Percentiles rank a stretch among this genome's conserved stretches.
Evolutionary conservation across 306 rosid species (phyloP).

Genomic region (Cyclanthera cordifolia): DNA sequence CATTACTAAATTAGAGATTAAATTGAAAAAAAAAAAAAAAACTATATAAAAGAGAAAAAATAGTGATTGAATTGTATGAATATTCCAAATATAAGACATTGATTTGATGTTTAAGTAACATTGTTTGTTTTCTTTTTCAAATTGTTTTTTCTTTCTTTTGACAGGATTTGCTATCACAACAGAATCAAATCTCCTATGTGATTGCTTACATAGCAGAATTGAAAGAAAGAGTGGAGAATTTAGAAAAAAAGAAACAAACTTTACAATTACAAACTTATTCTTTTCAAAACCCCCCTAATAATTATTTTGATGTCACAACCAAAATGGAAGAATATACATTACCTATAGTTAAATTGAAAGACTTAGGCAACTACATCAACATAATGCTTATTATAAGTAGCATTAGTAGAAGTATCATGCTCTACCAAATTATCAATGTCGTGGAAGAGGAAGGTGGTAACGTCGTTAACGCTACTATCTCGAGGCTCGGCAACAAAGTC

Average conservation of each 20-base stretch:
- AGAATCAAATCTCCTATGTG: constrained; percentile 39
- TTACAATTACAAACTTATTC: background rate
- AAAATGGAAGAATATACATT: background rate
- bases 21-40: no score
- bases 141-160: background rate
- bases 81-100: no score
- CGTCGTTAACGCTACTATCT: constrained; percentile 41
- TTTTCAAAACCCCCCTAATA: background rate
- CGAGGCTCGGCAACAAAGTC: constrained; percentile 28
- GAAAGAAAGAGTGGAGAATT: constrained; percentile 35
- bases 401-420: constrained; percentile 36
- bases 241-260: constrained; percentile 38
- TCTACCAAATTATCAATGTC: constrained; percentile 35
- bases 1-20: background rate
- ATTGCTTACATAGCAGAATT: constrained; percentile 35
- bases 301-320: background rate
- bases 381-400: constrained; percentile 46
- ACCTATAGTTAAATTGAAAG: constrained; percentile 40
- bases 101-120: no score
- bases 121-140: no score
- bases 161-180: constrained; percentile 38
- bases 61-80: background rate
- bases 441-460: constrained; percentile 67
- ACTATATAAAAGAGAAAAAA: no score
- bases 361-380: constrained; percentile 37